Evolutionary conservation across 1,284 basidiomycete species (phyloP), one percentile per base, ranked within the genome.

Genomic region (Dichomitus squalens): DNA sequence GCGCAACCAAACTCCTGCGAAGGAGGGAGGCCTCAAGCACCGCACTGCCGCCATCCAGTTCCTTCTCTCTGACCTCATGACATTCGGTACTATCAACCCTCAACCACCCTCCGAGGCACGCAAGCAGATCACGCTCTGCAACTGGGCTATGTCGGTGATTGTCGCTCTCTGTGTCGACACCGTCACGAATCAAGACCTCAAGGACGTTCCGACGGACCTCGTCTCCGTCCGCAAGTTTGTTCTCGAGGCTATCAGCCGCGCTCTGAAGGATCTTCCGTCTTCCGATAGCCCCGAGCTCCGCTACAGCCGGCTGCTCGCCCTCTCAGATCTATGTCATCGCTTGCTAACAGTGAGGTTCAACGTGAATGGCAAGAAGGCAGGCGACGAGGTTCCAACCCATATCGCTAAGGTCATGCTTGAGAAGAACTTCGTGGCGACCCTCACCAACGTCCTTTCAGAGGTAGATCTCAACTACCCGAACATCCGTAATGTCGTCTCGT

Each of bases 371-470:
- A 83, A 86, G 49, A 89, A 90, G 68, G 77, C 83, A 31, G 80
- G 84, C 57, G 92, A 96, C 41, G 96, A 97, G 50, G 80, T 85
- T 11, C 89, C 91, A 2, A 90, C 95, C 16, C 95, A 98, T 63
- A 84, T 98, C 57, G 95, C 97, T 40, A 99, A 98, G 77, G 84
- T 96, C 61, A 99, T 99, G 97, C 77, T 99, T 44, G 97, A 99
- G 79, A 98, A 98, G 79, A 95, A 94, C 70, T 97, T 93, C 67
- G 97, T 98, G 20, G 83, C 90, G 6, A 88, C 91, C 3, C 79
- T 99, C 33, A 98, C 97, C 0, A 90, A 81, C 50, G 91, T 95
- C 11, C 81, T 98, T 8, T 89, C 93, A 7, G 97, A 99, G 56
- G 87, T 98, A 36, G 97, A 99, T 70, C 82, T 98, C 52, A 97